A percentile compares a stretch with the other conserved stretches of the same genome.
phyloP scores from a whole-genome alignment of 306 rosid species.

The Pyrus communis region DNA sequence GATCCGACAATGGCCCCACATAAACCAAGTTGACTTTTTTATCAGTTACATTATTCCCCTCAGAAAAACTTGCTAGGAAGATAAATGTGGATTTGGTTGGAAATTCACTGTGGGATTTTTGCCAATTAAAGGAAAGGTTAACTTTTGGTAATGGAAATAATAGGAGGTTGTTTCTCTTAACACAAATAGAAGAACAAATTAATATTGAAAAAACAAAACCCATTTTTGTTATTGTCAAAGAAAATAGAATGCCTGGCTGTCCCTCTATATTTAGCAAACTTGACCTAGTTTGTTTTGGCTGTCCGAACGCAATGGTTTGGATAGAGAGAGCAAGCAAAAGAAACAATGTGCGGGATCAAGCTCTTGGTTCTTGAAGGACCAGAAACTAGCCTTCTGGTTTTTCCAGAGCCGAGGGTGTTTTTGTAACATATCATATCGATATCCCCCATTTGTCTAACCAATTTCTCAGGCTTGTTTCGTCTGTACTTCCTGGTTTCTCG shows the following conservation, averaged over 20 bases:
- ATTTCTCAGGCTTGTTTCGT: background rate
- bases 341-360: slow-evolving; percentile 11
- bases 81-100: background rate
- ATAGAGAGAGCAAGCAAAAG: slow-evolving; percentile 26
- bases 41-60: no score
- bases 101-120: background rate
- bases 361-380: slow-evolving; percentile 17
- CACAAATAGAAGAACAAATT: background rate
- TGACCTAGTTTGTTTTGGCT: slow-evolving; percentile 39
- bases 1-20: no score
- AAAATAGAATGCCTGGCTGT: slow-evolving; percentile 4
- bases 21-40: no score
- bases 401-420: slow-evolving; percentile 16
- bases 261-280: slow-evolving; percentile 31
- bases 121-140: background rate
- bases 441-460: background rate
- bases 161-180: background rate
- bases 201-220: background rate
- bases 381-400: slow-evolving; percentile 36
- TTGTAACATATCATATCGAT: background rate
- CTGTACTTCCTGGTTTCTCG: background rate
- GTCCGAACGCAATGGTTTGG: slow-evolving; percentile 32
- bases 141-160: background rate
- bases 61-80: background rate
- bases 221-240: background rate